phyloP scores from a whole-genome alignment of 2,329 filamentous ascomycete genomes.

The Sporothrix pseudoabietina region DNA sequence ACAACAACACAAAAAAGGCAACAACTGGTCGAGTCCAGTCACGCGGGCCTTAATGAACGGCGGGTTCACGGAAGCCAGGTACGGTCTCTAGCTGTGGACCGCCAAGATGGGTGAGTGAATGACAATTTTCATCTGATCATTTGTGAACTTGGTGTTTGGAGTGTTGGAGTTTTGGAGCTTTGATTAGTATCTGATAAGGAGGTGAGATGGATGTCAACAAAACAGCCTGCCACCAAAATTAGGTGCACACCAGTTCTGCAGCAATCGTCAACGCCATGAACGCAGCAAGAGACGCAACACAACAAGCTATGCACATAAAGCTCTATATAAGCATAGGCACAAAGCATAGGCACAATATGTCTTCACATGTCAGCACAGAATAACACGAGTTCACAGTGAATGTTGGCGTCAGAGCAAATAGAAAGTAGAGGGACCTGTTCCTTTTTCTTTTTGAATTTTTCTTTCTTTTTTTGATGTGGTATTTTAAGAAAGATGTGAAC shows the following conservation, averaged over 20 bases:
- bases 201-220: not conserved
- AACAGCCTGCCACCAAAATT: not conserved
- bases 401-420: not conserved
- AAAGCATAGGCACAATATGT: not conserved
- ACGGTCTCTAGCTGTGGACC: not conserved
- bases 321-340: not conserved
- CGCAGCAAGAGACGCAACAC: not conserved
- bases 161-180: no score
- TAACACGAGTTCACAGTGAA: not conserved
- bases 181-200: not conserved
- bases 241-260: no score
- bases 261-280: not conserved
- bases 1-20: not conserved
- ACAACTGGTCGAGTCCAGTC: not conserved
- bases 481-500: not conserved
- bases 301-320: not conserved
- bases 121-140: not conserved
- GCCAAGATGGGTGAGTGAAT: not conserved
- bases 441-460: slow-evolving; percentile 23
- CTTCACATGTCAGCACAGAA: not conserved
- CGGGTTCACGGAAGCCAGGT: not conserved
- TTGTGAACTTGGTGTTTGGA: not conserved
- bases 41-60: not conserved
- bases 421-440: slow-evolving; percentile 10
- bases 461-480: slow-evolving; percentile 14